A percentile compares a stretch with the other conserved stretches of the same genome.
phyloP scores from a whole-genome alignment of 345 rosid genomes.

The Heritiera littoralis region DNA sequence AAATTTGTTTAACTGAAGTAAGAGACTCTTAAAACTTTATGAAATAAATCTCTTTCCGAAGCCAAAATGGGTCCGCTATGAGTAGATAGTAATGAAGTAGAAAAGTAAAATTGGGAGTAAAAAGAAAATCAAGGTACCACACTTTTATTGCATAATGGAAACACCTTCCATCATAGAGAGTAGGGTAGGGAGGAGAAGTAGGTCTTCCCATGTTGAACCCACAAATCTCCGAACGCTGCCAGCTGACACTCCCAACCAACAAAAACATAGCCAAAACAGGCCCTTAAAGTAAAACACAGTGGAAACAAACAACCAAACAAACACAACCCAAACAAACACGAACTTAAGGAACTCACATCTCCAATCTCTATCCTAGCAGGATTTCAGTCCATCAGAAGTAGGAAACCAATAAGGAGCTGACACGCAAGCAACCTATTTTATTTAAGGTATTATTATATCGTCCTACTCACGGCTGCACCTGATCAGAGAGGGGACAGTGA shows the following conservation, averaged over 20 bases:
- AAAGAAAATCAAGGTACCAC: background rate
- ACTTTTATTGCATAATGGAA: constrained; percentile 25
- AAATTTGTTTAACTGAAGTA: no score
- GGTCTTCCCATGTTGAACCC: constrained; percentile 18
- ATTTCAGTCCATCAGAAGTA: background rate
- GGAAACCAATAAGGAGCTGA: background rate
- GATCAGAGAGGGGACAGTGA: constrained; percentile 7
- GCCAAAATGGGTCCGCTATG: no score
- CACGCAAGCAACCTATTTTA: constrained; percentile 22
- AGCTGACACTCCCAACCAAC: background rate
- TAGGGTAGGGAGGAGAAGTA: background rate
- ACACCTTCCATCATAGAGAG: background rate
- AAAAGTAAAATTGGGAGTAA: no score
- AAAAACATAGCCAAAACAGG: background rate
- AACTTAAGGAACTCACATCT: constrained; percentile 31
- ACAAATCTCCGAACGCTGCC: background rate
- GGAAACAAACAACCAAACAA: no score
- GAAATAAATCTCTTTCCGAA: no score
- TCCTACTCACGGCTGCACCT: constrained; percentile 28
- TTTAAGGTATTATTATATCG: constrained; percentile 15
- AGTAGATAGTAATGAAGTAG: no score
- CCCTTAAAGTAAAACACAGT: background rate
- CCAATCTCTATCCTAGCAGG: background rate
- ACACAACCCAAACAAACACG: background rate
- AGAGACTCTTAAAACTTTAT: no score